Evolutionary conservation across 345 rosid species (phyloP), one percentile per base, ranked within the genome.

Genomic region (Nephelium lappaceum): DNA sequence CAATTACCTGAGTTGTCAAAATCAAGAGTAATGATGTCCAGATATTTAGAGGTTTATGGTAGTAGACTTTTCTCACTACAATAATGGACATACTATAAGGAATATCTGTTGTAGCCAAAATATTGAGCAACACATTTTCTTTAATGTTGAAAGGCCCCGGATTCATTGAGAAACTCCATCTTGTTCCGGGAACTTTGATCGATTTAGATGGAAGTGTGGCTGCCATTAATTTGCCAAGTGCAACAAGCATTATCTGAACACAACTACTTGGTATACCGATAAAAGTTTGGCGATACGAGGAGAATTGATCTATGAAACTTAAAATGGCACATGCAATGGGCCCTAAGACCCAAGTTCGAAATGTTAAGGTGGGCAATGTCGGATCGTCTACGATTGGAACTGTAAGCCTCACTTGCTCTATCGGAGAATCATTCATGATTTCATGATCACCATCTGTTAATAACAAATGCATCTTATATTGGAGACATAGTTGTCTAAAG

Each of bases 311-410:
- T 49, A 85, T 43, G 12, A 81, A 79, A 1, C 83, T 63, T 0
- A 80, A 68, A 21, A 71, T 4, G 0, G 24, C 42, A 5, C 87
- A 85, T 0, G 83, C 24, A 0, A 11, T 1, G 0, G 78, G 8
- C 24, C 87, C 87, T 10, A 84, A 69, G 64, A 77, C 31, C 85
- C 83, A 84, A 49, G 85, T 77, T 39, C 85, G 69, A 27, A 84
- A 68, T 9, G 85, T 84, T 5, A 81, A 69, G 12, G 14, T 71
- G 0, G 83, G 60, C 38, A 62, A 12, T 6, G 69, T 73, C 0
- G 87, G 83, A 60, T 84, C 87, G 12, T 81, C 85, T 0, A 70
- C 68, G 12, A 61, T 67, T 0, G 74, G 60, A 27, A 71, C 6
- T 51, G 62, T 71, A 51, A 47, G 39, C 27, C 62, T 25, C 15